Base-by-base conservation (phyloP, 768 basidiomycete species). In the Rhizopogon vinicolor region DNA sequence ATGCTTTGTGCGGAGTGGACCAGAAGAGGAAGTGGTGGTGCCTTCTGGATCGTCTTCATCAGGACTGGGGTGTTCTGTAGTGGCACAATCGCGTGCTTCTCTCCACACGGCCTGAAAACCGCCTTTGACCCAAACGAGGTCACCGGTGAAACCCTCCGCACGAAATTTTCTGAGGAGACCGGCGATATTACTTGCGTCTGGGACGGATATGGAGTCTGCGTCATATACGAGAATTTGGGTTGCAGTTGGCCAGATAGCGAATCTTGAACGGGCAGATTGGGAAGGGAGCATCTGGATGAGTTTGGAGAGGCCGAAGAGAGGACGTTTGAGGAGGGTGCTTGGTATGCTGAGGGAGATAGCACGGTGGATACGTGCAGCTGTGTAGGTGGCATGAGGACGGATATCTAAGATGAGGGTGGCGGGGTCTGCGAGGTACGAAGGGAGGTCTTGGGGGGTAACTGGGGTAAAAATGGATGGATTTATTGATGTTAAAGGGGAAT, bases 291-390 rank as follows among this genome's bases (percentile, higher is more conserved):
- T 94, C 28, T 83, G 83, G 7, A 81, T 74, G 28, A 98, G 79
- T 41, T 85, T 85, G 41, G 83, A 76, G 8, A 96, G 79, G 28
- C 90, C 86, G 74, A 93, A 96, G 3, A 86, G 78, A 1, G 93
- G 93, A 0, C 95, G 86, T 59, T 93, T 93, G 66, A 98, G 86
- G 19, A 98, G 86, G 0, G 94, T 98, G 3, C 95, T 93, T 1
- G 96, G 95, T 5, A 97, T 90, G 45, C 90, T 91, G 58, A 98
- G 82, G 46, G 92, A 92, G 52, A 97, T 74, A 7, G 93, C 86
- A 46, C 71, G 63, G 41, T 79, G 79, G 31, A 97, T 62, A 49
- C 93, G 86, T 22, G 85, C 84, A 8, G 78, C 64, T 6, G 82
- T 71, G 68, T 83, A 87, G 7, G 87, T 82, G 16, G 87, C 86